A percentile compares a stretch with the other conserved stretches of the same genome.
Evolutionary conservation across 2,329 filamentous ascomycete species (phyloP).

Genomic region (Exophiala dermatitidis): DNA sequence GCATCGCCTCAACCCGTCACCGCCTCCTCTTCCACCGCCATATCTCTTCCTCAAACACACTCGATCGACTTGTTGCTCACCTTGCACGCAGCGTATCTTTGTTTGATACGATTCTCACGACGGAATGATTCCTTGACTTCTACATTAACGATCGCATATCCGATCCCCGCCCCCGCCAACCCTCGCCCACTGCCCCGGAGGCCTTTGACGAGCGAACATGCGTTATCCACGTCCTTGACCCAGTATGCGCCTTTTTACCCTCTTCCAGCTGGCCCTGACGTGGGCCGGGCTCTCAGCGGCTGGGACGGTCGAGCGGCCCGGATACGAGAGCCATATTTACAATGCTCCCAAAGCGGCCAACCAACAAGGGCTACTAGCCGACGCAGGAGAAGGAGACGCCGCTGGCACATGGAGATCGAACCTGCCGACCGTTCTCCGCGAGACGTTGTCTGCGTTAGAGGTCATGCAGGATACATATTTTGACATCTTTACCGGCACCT

Average conservation of each 20-base stretch:
- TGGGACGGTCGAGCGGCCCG: conserved; percentile 9
- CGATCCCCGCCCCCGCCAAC: not conserved
- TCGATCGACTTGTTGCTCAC: no score
- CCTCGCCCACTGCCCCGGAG: not conserved
- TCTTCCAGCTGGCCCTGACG: conserved; percentile 4
- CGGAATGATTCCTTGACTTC: not conserved
- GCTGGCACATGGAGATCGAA: not conserved
- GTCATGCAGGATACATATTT: conserved; percentile 76
- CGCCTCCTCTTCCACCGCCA: no score
- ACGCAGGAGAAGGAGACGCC: conserved; percentile 9
- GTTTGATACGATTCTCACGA: not conserved
- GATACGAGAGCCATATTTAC: not conserved
- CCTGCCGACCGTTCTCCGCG: conserved; percentile 5
- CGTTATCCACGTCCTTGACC: not conserved
- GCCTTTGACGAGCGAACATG: conserved; percentile 11
- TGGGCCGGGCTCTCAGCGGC: conserved; percentile 1
- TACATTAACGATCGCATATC: not conserved
- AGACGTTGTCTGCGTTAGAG: conserved; percentile 57
- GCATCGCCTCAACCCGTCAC: no score
- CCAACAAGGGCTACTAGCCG: conserved; percentile 10
- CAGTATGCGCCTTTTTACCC: conserved; percentile 13
- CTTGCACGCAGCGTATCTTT: no score
- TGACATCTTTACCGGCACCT: conserved; percentile 66
- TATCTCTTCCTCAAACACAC: no score
- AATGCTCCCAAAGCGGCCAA: not conserved